phyloP scores from a whole-genome alignment of 176 grass and related monocot species.

The Avena sativa region DNA sequence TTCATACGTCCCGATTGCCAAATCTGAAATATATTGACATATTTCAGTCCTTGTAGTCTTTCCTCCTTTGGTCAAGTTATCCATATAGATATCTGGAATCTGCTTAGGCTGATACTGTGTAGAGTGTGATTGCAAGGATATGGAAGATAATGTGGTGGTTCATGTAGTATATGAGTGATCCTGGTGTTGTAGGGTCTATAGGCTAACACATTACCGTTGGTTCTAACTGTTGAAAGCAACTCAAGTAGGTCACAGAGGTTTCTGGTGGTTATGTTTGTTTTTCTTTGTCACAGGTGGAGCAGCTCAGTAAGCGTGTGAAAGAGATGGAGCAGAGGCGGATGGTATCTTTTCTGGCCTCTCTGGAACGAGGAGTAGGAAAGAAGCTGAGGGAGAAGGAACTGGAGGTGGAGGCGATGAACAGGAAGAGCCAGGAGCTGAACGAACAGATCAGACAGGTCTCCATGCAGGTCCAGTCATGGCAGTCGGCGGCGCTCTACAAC shows the following conservation, averaged over 20 bases:
- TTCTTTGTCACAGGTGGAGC: constrained; percentile 41
- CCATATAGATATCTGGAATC: background rate
- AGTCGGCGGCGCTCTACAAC: constrained; percentile 48
- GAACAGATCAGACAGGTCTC: constrained; percentile 58
- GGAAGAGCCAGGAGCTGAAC: constrained; percentile 55
- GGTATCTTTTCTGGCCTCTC: constrained; percentile 41
- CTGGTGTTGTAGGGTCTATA: background rate
- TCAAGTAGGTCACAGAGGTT: background rate
- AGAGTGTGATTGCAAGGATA: background rate
- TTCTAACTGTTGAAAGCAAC: background rate
- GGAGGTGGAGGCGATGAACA: constrained; percentile 56
- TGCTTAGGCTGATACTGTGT: background rate
- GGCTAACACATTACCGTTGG: background rate
- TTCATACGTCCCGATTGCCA: background rate
- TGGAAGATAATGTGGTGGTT: background rate
- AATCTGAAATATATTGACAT: background rate
- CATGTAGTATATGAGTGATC: background rate
- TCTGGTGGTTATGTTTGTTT: constrained; percentile 6
- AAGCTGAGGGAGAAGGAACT: constrained; percentile 64
- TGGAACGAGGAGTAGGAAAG: constrained; percentile 54
- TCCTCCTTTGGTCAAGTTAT: background rate
- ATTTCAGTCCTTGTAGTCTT: background rate
- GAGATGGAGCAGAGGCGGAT: constrained; percentile 51
- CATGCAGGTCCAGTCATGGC: constrained; percentile 62
- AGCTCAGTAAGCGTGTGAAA: constrained; percentile 47